Conservation (phyloP, 2,329 filamentous ascomycete genomes). For the Nemania serpens region DNA sequence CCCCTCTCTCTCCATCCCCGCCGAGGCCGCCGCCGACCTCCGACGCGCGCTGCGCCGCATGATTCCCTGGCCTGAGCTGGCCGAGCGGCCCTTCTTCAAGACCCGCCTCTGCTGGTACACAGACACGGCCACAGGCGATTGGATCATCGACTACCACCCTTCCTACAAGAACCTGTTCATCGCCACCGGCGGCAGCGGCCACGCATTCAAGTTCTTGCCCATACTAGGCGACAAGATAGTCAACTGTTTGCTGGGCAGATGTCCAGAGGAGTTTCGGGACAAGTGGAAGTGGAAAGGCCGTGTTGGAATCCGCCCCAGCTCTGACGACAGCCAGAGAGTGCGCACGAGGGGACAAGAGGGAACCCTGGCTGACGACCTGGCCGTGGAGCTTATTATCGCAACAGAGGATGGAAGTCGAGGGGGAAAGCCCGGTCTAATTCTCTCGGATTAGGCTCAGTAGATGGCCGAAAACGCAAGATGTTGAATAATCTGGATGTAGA, state of each 20-base stretch:
- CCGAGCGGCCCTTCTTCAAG: constrained; percentile 62
- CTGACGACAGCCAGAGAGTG: background rate
- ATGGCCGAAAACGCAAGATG: constrained; percentile 12
- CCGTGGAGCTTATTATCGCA: constrained; percentile 45
- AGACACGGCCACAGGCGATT: constrained; percentile 73
- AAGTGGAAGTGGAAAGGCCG: constrained; percentile 66
- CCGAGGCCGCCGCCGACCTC: constrained; percentile 65
- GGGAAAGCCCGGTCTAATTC: constrained; percentile 51
- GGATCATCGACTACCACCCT: constrained; percentile 72
- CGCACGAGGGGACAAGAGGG: background rate
- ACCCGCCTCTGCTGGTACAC: constrained; percentile 77
- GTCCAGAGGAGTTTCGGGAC: constrained; percentile 55
- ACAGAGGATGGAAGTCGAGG: constrained; percentile 61
- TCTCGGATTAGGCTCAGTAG: constrained; percentile 43
- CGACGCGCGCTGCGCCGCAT: constrained; percentile 64
- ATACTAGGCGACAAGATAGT: constrained; percentile 66
- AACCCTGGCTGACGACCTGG: constrained; percentile 24
- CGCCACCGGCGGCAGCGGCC: constrained; percentile 66
- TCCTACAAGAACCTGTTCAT: constrained; percentile 62
- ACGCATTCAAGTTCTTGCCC: constrained; percentile 72
- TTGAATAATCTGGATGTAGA: background rate
- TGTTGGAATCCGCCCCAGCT: background rate
- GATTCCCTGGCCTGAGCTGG: constrained; percentile 60
- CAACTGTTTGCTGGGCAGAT: constrained; percentile 56
- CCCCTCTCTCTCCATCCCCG: constrained; percentile 55